Evolutionary conservation across 2,329 filamentous ascomycete genomes (phyloP).

Genomic region (Cercospora beticola): DNA sequence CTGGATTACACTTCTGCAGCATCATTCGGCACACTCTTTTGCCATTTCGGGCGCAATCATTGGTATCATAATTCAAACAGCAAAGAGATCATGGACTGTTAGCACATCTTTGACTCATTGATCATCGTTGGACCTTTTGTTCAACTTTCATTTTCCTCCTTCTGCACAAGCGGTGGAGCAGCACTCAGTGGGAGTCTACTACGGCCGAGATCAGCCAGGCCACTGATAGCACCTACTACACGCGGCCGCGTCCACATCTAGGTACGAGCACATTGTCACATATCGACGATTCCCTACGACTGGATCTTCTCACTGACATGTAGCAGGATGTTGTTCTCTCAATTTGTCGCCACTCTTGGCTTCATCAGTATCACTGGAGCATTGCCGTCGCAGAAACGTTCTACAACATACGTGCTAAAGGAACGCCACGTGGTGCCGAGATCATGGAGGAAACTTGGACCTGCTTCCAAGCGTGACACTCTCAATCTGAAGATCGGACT

Average conservation of each 20-base stretch:
- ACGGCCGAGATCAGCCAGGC: neutral
- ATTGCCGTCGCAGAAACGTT: constrained; percentile 24
- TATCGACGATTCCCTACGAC: neutral
- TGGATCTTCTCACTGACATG: neutral
- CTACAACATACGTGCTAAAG: constrained; percentile 53
- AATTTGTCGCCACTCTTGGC: constrained; percentile 3
- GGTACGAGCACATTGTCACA: neutral
- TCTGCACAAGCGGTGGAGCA: neutral
- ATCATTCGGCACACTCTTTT: neutral
- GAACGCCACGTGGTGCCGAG: constrained; percentile 55
- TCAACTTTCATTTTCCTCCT: neutral
- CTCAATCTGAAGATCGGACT: constrained; percentile 59
- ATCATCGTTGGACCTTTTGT: neutral
- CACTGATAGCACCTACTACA: neutral
- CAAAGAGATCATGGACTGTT: neutral
- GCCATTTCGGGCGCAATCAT: neutral
- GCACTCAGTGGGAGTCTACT: neutral
- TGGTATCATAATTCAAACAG: neutral
- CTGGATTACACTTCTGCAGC: neutral
- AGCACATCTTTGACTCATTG: neutral
- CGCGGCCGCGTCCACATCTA: neutral
- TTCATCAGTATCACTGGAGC: constrained; percentile 2
- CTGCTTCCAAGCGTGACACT: constrained; percentile 50
- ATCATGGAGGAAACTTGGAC: constrained; percentile 51
- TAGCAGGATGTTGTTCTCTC: constrained; percentile 11